Conservation (phyloP, 176 grass and related monocot species). For the Paspalum notatum region DNA sequence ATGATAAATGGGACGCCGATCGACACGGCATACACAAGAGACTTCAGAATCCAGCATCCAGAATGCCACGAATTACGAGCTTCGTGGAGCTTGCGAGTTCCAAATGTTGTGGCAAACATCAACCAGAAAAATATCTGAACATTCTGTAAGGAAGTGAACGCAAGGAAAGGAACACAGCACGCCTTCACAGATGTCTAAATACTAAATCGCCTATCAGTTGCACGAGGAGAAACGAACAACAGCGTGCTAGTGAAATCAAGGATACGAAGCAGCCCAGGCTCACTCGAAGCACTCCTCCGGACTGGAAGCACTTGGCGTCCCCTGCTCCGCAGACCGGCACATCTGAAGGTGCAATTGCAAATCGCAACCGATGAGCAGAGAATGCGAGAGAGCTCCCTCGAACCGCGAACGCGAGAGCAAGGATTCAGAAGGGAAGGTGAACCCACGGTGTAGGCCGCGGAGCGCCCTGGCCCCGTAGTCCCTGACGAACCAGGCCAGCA, state of each 20-base stretch:
- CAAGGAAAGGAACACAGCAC: neutral
- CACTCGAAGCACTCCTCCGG: slow-evolving; percentile 77
- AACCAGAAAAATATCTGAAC: slow-evolving; percentile 85
- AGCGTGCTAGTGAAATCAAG: neutral
- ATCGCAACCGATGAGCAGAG: neutral
- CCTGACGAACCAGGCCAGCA: slow-evolving; percentile 92
- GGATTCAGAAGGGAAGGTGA: neutral
- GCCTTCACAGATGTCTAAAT: neutral
- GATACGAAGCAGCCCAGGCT: slow-evolving; percentile 97
- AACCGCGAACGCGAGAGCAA: neutral
- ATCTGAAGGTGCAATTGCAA: slow-evolving; percentile 51
- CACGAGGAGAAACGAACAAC: neutral
- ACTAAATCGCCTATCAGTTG: too few species aligned
- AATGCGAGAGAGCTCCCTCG: neutral
- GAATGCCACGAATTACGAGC: slow-evolving; percentile 85
- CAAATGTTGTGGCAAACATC: slow-evolving; percentile 77
- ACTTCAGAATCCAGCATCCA: slow-evolving; percentile 77
- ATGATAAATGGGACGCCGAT: slow-evolving; percentile 69
- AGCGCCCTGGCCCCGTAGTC: slow-evolving; percentile 87
- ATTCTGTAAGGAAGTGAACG: slow-evolving; percentile 50
- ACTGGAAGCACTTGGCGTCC: slow-evolving; percentile 67
- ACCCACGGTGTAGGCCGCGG: slow-evolving; percentile 65
- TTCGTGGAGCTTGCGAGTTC: slow-evolving; percentile 70
- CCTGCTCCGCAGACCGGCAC: slow-evolving; percentile 65
- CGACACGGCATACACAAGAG: slow-evolving; percentile 59